Evolutionary conservation across 805 yeast genomes (phyloP), one percentile per base, ranked within the genome.

Genomic region (Hanseniaspora thailandica): DNA sequence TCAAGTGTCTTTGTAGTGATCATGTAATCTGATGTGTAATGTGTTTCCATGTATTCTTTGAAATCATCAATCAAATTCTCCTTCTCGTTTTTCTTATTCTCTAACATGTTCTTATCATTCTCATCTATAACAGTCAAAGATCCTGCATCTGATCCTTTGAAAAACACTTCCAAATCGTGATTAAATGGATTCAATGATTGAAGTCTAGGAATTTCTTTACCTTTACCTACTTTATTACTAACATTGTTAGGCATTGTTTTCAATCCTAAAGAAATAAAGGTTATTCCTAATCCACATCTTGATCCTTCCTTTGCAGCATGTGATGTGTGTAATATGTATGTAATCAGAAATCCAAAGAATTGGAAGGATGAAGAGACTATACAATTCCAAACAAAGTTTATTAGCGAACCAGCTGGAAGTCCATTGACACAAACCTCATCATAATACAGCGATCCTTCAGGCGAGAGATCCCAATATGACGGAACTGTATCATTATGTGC

Each of bases 261-360:
- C 57, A 74, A 76, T 2, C 85, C 95, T 58, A 81, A 80, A 52
- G 82, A 78, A 50, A 90, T 71, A 57, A 93, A 76, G 0, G 96
- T 87, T 56, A 85, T 63, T 2, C 97, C 97, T 55, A 93, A 69
- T 0, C 98, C 98, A 19, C 90, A 84, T 57, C 95, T 73, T 1
- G 97, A 83, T 2, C 98, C 98, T 62, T 89, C 89, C 64, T 86
- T 87, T 4, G 97, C 95, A 5, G 97, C 97, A 65, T 93, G 98
- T 2, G 97, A 86, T 0, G 97, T 90, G 67, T 93, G 97, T 52
- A 93, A 72, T 44, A 90, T 70, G 64, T 89, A 93, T 7, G 97
- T 89, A 53, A 90, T 73, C 40, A 93, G 73, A 68, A 93, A 93
- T 3, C 98, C 98, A 31, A 90, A 83, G 65, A 85, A 86, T 67